phyloP scores from a whole-genome alignment of 306 rosid species.

The Cotoneaster glaucophyllus region DNA sequence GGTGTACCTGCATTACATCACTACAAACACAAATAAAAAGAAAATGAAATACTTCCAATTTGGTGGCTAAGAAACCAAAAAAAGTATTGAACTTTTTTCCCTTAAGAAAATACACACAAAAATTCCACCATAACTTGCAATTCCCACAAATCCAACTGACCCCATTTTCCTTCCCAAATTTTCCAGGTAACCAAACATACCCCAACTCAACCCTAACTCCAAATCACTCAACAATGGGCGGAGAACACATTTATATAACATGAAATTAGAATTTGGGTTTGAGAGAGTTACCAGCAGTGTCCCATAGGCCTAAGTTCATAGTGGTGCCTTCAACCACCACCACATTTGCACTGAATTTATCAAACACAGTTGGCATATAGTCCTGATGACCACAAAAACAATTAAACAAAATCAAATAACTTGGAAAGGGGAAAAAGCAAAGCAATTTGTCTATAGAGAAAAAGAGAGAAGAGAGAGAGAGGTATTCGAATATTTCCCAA shows the following conservation, averaged over 20 bases:
- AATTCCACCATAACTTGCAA: background rate
- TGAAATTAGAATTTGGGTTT: background rate
- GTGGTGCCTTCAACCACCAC: slow-evolving; percentile 80
- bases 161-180: background rate
- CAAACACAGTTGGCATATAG: slow-evolving; percentile 84
- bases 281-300: slow-evolving; percentile 59
- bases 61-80: background rate
- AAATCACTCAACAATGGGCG: background rate
- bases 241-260: background rate
- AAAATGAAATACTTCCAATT: background rate
- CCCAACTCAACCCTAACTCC: background rate
- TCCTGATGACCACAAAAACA: slow-evolving; percentile 40
- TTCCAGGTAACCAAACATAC: background rate
- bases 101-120: background rate
- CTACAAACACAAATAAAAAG: background rate
- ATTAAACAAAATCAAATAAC: background rate
- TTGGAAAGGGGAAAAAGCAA: background rate
- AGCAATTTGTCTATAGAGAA: background rate
- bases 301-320: slow-evolving; percentile 83
- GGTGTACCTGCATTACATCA: background rate
- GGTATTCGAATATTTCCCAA: background rate
- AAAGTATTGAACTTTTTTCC: background rate
- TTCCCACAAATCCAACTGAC: background rate
- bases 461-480: background rate
- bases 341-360: slow-evolving; percentile 93